These are phyloP conservation scores for Naganishia friedmannii DNA, from an alignment of 768 basidiomycete genomes.

Conservation along the genomic window DNA sequence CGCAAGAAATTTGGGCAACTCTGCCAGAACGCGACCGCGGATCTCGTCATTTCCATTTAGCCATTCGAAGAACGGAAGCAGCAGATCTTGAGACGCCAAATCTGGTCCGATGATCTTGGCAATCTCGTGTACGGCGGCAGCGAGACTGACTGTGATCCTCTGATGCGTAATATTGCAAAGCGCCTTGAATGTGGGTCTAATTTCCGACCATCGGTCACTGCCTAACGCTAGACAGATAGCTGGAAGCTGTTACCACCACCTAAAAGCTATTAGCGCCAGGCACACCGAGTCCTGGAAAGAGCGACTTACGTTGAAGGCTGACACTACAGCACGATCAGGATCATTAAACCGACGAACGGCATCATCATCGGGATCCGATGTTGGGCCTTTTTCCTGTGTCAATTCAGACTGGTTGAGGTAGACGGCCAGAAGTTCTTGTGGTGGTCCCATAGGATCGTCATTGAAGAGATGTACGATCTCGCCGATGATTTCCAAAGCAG, in stretches of 20 bases:
- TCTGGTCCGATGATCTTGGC: slow-evolving; percentile 77
- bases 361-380: slow-evolving; percentile 15
- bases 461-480: slow-evolving; percentile 83
- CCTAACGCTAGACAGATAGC: slow-evolving; percentile 84
- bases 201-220: slow-evolving; percentile 64
- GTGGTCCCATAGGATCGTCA: slow-evolving; percentile 62
- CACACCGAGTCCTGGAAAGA: not conserved
- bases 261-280: slow-evolving; percentile 49
- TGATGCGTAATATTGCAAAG: slow-evolving; percentile 63
- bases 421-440: slow-evolving; percentile 67
- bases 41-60: slow-evolving; percentile 64
- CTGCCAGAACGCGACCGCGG: slow-evolving; percentile 68
- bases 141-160: slow-evolving; percentile 73
- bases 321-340: slow-evolving; percentile 48
- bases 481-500: slow-evolving; percentile 79
- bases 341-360: slow-evolving; percentile 33
- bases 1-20: slow-evolving; percentile 60
- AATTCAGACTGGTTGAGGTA: slow-evolving; percentile 57
- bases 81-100: slow-evolving; percentile 65
- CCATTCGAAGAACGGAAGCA: slow-evolving; percentile 66
- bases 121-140: slow-evolving; percentile 83
- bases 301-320: slow-evolving; percentile 51
- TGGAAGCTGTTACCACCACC: slow-evolving; percentile 87
- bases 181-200: slow-evolving; percentile 66
- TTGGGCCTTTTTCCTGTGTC: not conserved